Evolutionary conservation across 805 yeast species (phyloP).

Genomic region (Schwanniomyces polymorphus): DNA sequence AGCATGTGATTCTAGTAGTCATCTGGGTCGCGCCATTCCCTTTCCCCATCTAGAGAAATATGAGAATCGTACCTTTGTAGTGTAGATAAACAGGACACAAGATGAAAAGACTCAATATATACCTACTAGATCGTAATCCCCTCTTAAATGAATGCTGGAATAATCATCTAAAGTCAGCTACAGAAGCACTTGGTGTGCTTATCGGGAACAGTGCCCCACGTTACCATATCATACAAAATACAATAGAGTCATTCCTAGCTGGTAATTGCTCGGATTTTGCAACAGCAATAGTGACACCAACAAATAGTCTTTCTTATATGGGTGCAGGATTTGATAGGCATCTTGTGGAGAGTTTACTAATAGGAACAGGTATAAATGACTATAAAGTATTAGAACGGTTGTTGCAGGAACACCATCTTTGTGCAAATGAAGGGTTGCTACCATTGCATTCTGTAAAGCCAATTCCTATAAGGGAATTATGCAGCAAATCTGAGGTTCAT

Average conservation of each 20-base stretch:
- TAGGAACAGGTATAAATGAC: constrained; percentile 5
- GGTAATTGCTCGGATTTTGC: background rate
- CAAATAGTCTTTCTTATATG: constrained; percentile 26
- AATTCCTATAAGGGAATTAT: constrained; percentile 10
- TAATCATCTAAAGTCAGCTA: background rate
- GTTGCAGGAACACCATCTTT: constrained; percentile 15
- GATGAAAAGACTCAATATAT: background rate
- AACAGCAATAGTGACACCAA: constrained; percentile 20
- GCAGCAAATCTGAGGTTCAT: background rate
- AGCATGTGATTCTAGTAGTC: background rate
- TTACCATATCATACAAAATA: background rate
- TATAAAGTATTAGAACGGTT: constrained; percentile 11
- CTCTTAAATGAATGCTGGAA: background rate
- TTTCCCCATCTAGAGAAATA: background rate
- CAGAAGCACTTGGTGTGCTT: background rate
- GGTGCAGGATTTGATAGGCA: constrained; percentile 28
- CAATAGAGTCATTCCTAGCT: constrained; percentile 1
- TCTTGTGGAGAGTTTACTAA: constrained; percentile 12
- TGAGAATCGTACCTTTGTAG: background rate
- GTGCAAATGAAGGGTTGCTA: constrained; percentile 15
- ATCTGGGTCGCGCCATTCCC: background rate
- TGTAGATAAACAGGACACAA: background rate
- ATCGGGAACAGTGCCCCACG: background rate
- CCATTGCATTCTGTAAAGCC: constrained; percentile 13
- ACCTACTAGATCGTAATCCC: background rate